Evolutionary conservation across 768 basidiomycete genomes (phyloP), one percentile per base, ranked within the genome.

Genomic region (Amanita phalloides): DNA sequence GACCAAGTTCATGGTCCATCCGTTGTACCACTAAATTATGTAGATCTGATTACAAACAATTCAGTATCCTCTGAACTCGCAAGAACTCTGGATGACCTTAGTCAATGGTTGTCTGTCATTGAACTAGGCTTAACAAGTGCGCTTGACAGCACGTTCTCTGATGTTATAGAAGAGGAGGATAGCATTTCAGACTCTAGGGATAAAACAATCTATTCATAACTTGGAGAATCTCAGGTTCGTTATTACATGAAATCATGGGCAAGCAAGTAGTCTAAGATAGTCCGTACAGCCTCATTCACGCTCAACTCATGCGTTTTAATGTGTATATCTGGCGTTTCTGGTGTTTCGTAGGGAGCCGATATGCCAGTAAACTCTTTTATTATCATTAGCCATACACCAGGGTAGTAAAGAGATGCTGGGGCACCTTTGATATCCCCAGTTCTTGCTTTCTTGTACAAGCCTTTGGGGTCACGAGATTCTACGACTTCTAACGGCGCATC

Each of bases 281-380:
- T 71, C 56, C 75, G 72, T 42, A 97, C 93, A 48, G 90, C 84
- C 51, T 84, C 80, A 21, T 75, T 71, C 32, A 98, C 85, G 58
- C 85, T 79, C 23, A 74, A 75, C 65, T 93, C 76, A 62, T 89
- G 78, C 2, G 95, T 98, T 62, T 78, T 83, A 67, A 99, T 86
- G 70, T 94, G 92, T 54, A 99, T 79, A 68, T 98, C 96, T 39
- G 96, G 85, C 11, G 69, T 68, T 51, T 74, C 73, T 14, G 96
- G 96, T 4, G 82, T 79, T 68, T 98, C 96, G 66, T 98, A 98
- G 14, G 96, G 96, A 4, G 96, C 91, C 20, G 92, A 94, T 64
- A 98, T 86, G 6, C 96, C 96, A 44, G 96, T 98, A 70, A 99
- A 99, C 51, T 98, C 96, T 98, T 61, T 3, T 41, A n/a, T 36